A percentile compares a stretch with the other conserved stretches of the same genome.
Evolutionary conservation across 1,139 yeast genomes (phyloP).

Genomic region (Sugiyamaella xylanicola): DNA sequence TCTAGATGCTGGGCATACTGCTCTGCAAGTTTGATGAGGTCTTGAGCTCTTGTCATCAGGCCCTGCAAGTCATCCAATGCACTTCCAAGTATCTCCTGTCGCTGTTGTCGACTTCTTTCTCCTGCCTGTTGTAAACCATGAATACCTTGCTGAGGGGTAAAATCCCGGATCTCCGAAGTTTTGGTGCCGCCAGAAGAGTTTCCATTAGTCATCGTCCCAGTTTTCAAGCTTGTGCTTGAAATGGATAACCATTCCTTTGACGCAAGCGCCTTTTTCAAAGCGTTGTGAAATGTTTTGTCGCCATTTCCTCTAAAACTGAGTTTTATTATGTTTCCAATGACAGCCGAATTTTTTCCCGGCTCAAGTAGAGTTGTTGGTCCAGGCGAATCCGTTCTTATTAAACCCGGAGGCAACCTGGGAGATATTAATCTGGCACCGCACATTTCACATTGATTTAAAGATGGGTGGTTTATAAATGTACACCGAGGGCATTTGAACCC

Average conservation of each 20-base stretch:
- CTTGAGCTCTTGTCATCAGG: constrained; percentile 75
- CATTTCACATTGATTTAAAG: constrained; percentile 76
- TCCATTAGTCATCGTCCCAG: background rate
- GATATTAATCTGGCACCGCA: constrained; percentile 68
- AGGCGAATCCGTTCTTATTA: constrained; percentile 33
- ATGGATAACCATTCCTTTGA: constrained; percentile 31
- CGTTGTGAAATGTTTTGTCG: constrained; percentile 38
- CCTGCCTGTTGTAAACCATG: constrained; percentile 68
- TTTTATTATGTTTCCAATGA: constrained; percentile 31
- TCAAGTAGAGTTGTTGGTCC: constrained; percentile 31
- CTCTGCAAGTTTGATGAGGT: constrained; percentile 62
- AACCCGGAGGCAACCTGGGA: constrained; percentile 36
- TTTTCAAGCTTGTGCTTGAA: background rate
- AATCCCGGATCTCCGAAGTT: constrained; percentile 4
- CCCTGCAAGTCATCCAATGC: constrained; percentile 80
- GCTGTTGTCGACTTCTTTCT: constrained; percentile 58
- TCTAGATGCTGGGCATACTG: constrained; percentile 47
- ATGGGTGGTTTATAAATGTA: constrained; percentile 84
- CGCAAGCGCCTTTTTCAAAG: constrained; percentile 33
- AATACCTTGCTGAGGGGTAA: constrained; percentile 51
- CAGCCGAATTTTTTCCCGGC: constrained; percentile 30
- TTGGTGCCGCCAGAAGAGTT: background rate
- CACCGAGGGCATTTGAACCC: constrained; percentile 72
- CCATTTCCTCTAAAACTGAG: constrained; percentile 45
- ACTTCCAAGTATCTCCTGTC: constrained; percentile 62